Conservation (phyloP, 495 filamentous ascomycete genomes). For the Penicillium argentinense region DNA sequence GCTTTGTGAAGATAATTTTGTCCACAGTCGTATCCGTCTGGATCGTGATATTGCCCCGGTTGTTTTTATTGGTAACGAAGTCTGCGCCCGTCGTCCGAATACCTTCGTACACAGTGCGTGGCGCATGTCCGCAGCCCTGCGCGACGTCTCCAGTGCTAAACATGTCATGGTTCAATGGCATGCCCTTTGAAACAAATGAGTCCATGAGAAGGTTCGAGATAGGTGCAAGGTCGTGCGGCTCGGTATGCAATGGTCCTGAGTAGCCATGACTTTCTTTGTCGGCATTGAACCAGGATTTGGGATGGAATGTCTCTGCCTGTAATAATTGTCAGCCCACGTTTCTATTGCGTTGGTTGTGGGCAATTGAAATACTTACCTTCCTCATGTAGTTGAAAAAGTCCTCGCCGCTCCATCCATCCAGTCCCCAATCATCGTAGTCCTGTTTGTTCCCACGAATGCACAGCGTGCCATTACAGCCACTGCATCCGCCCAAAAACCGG, state of each 20-base stretch:
- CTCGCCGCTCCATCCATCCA: constrained; percentile 54
- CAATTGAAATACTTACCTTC: too few species aligned
- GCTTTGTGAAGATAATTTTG: constrained; percentile 25
- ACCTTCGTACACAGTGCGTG: constrained; percentile 50
- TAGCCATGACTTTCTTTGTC: constrained; percentile 40
- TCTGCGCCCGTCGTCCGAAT: constrained; percentile 49
- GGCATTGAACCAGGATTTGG: constrained; percentile 43
- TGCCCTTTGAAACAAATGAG: constrained; percentile 45
- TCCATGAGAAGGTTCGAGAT: constrained; percentile 48
- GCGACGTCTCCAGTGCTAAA: constrained; percentile 47
- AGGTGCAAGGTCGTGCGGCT: constrained; percentile 50
- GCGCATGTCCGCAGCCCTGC: constrained; percentile 53
- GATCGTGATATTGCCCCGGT: constrained; percentile 37
- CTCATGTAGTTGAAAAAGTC: constrained; percentile 54
- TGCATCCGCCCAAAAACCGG: constrained; percentile 58
- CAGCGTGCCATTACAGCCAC: constrained; percentile 61
- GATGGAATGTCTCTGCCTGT: constrained; percentile 50
- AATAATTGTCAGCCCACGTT: neutral
- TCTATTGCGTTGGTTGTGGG: neutral
- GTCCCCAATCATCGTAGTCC: constrained; percentile 62
- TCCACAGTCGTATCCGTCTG: constrained; percentile 40
- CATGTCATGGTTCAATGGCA: constrained; percentile 50
- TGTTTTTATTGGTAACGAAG: constrained; percentile 42
- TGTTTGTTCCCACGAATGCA: constrained; percentile 59
- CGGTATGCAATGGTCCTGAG: constrained; percentile 45